Base-by-base conservation (phyloP, 169 alveolate species). In the Babesia caballi region DNA sequence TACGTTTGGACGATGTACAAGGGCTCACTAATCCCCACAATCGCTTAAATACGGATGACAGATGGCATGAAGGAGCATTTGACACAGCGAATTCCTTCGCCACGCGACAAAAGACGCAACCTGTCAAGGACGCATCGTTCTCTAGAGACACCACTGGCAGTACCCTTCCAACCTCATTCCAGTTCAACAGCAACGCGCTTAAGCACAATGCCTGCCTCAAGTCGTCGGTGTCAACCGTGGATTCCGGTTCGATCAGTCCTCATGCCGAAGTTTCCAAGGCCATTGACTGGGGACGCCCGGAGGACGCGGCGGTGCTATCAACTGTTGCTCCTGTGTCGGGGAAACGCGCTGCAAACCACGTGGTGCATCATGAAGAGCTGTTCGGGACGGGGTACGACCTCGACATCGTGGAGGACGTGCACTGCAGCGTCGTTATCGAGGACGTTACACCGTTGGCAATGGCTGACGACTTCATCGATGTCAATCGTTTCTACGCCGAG, bases 341-440 rank as follows among this genome's bases (percentile, higher is more conserved):
- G n/a, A n/a, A n/a, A n/a, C n/a, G n/a, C n/a, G n/a, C n/a, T n/a
- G n/a, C n/a, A n/a, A n/a, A n/a, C n/a, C n/a, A n/a, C n/a, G n/a
- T n/a, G n/a, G n/a, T n/a, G n/a, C n/a, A n/a, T n/a, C n/a, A n/a
- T n/a, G n/a, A n/a, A n/a, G n/a, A 33, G 1, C 19, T 49, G 12
- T 36, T 8, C 6, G 73, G 46, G 6, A 47, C 73, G 32, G 60
- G 17, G 35, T 44, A 40, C 17, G 30, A 63, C 35, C 47, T 63
- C 9, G 73, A 63, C 47, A 63, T 63, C 21, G 60, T 63, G 33
- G 73, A 63, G 61, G 73, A 63, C 38, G 36, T 17, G 28, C 15
- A 32, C 47, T 63, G 73, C 50, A 14, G 49, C 33, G 73, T 63
- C 17, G 38, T 35, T 4, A 35, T 63, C 11, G 73, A 63, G 35